Percentiles rank a stretch among this genome's conserved stretches.
These are phyloP conservation scores for Chalara sp. DNA, from an alignment of 2,329 filamentous ascomycete genomes.

Conservation along the genomic window DNA sequence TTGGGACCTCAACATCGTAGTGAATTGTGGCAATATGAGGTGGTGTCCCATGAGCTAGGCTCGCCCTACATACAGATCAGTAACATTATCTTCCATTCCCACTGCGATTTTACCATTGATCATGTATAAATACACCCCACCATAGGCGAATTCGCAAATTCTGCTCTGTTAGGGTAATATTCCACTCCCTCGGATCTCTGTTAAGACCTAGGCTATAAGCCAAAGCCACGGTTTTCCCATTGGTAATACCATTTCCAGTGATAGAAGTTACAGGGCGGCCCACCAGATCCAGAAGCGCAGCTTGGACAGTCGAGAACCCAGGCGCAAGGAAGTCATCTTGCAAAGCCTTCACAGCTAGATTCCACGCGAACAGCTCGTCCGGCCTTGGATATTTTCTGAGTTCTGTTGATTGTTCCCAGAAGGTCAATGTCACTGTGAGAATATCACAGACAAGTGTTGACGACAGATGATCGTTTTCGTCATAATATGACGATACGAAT, in stretches of 20 bases:
- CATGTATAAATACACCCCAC: slow-evolving; percentile 49
- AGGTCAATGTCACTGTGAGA: slow-evolving; percentile 50
- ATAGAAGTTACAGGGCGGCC: slow-evolving; percentile 54
- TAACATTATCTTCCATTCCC: neutral
- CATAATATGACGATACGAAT: slow-evolving; percentile 47
- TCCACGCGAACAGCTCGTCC: slow-evolving; percentile 55
- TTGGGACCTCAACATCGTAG: slow-evolving; percentile 18
- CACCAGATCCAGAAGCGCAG: slow-evolving; percentile 50
- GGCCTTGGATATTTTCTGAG: slow-evolving; percentile 40
- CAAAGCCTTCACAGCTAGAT: slow-evolving; percentile 51
- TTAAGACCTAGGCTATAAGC: slow-evolving; percentile 49
- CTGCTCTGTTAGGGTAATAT: slow-evolving; percentile 44
- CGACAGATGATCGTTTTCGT: neutral
- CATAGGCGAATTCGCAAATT: slow-evolving; percentile 44
- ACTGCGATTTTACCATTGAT: slow-evolving; percentile 39
- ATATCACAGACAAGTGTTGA: slow-evolving; percentile 38
- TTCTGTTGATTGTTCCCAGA: slow-evolving; percentile 46
- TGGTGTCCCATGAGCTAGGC: slow-evolving; percentile 18
- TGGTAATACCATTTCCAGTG: slow-evolving; percentile 46
- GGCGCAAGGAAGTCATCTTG: slow-evolving; percentile 54
- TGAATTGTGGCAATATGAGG: slow-evolving; percentile 11
- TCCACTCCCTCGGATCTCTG: slow-evolving; percentile 44
- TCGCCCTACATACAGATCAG: slow-evolving; percentile 10
- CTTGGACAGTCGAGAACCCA: slow-evolving; percentile 49
- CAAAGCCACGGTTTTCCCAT: slow-evolving; percentile 44